Conservation (phyloP, 495 filamentous ascomycete genomes). For the Amniculicola lignicola region DNA sequence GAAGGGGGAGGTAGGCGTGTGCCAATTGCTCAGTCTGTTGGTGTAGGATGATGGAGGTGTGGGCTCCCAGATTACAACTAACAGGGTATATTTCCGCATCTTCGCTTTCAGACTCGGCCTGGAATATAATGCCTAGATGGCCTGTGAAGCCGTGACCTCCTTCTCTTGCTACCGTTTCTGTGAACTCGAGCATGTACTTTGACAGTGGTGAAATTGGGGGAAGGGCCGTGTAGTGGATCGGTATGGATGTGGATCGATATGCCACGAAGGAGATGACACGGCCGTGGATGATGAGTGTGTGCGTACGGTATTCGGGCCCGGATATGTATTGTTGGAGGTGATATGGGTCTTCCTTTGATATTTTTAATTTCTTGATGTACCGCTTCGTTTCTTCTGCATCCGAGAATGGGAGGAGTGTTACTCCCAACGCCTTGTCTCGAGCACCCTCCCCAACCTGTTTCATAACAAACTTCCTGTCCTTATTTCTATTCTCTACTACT, state of each 20-base stretch:
- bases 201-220: conserved; percentile 51
- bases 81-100: conserved; percentile 50
- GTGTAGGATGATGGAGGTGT: conserved; percentile 59
- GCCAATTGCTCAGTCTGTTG: conserved; percentile 30
- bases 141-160: conserved; percentile 57
- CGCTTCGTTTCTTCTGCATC: conserved; percentile 47
- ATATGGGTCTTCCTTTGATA: conserved; percentile 1
- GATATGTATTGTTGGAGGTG: conserved; percentile 64
- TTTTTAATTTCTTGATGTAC: not conserved
- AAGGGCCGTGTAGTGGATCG: conserved; percentile 63
- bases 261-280: conserved; percentile 61
- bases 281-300: conserved; percentile 60
- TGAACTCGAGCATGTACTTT: conserved; percentile 60
- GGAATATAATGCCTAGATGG: conserved; percentile 65
- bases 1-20: conserved; percentile 32
- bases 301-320: conserved; percentile 66
- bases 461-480: too few species aligned
- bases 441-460: conserved; percentile 57
- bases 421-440: conserved; percentile 43
- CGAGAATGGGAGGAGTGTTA: conserved; percentile 53
- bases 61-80: conserved; percentile 61
- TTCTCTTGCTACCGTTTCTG: conserved; percentile 52
- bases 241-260: conserved; percentile 54
- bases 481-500: too few species aligned
- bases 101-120: conserved; percentile 49